These are phyloP conservation scores for Paspalum notatum DNA, from an alignment of 176 grass and related monocot species.

Conservation along the genomic window DNA sequence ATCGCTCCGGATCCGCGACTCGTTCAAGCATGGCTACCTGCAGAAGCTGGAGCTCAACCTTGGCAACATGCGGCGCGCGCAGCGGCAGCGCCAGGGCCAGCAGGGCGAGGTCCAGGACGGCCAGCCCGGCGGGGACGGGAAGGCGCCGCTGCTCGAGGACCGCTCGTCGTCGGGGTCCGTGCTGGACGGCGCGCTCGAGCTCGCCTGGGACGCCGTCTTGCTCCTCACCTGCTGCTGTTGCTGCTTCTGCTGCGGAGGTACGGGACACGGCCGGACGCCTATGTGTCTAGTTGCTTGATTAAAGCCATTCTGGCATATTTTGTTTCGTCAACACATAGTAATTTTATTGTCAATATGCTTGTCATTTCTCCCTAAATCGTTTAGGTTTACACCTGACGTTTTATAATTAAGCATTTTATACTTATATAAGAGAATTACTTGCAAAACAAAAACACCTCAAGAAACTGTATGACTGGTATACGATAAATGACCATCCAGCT, in stretches of 20 bases:
- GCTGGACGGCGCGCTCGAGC: constrained; percentile 33
- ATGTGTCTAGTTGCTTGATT: not conserved
- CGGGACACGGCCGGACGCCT: not conserved
- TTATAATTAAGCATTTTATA: not conserved
- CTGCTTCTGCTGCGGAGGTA: constrained; percentile 90
- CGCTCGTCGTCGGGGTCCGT: constrained; percentile 7
- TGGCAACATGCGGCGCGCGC: constrained; percentile 56
- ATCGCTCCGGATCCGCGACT: constrained; percentile 74
- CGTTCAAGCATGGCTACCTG: constrained; percentile 81
- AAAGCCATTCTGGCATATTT: not conserved
- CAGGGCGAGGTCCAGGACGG: constrained; percentile 3
- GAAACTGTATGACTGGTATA: not conserved
- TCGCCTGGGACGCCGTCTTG: constrained; percentile 58
- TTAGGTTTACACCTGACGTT: not conserved
- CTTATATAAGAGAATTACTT: not conserved
- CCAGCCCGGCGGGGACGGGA: not conserved
- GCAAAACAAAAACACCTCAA: constrained; percentile 15
- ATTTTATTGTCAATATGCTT: not conserved
- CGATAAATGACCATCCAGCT: not conserved
- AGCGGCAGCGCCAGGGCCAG: constrained; percentile 20
- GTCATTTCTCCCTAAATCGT: not conserved
- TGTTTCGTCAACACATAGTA: not conserved
- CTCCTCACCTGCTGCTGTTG: constrained; percentile 80
- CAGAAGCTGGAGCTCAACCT: constrained; percentile 85
- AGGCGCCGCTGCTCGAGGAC: constrained; percentile 63